phyloP scores from a whole-genome alignment of 192 early-diverging fungal genomes.

The Martensiomyces pterosporus region DNA sequence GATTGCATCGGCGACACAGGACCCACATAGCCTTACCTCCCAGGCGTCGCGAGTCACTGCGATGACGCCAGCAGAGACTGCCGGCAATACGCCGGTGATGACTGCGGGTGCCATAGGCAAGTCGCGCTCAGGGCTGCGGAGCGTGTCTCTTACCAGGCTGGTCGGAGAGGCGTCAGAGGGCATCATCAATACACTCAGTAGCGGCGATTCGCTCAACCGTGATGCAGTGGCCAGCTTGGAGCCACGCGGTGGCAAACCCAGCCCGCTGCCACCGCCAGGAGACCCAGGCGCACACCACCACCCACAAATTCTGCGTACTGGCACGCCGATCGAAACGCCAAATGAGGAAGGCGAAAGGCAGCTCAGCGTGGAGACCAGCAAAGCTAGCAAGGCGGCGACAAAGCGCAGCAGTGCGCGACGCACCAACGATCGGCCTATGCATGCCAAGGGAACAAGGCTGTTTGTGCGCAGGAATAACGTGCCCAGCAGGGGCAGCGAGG shows the following conservation, averaged over 20 bases:
- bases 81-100: not conserved
- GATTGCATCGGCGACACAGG: constrained; percentile 17
- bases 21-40: constrained; percentile 25
- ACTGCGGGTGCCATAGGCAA: not conserved
- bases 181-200: constrained; percentile 11
- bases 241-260: not conserved
- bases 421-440: constrained; percentile 15
- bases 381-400: constrained; percentile 7
- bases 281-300: constrained; percentile 1
- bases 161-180: constrained; percentile 16
- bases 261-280: not conserved
- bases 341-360: constrained; percentile 46
- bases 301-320: constrained; percentile 12
- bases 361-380: constrained; percentile 28
- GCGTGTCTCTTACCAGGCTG: constrained; percentile 40
- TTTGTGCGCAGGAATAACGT: constrained; percentile 29
- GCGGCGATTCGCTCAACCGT: constrained; percentile 16
- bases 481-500: constrained; percentile 46
- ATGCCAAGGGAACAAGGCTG: constrained; percentile 18
- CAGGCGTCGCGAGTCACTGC: constrained; percentile 5
- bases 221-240: constrained; percentile 11
- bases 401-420: constrained; percentile 14
- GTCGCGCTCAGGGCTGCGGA: constrained; percentile 18
- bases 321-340: constrained; percentile 37
- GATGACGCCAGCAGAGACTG: constrained; percentile 4